These are phyloP conservation scores for Suillus sp. DNA, from an alignment of 768 basidiomycete genomes.

Conservation along the genomic window DNA sequence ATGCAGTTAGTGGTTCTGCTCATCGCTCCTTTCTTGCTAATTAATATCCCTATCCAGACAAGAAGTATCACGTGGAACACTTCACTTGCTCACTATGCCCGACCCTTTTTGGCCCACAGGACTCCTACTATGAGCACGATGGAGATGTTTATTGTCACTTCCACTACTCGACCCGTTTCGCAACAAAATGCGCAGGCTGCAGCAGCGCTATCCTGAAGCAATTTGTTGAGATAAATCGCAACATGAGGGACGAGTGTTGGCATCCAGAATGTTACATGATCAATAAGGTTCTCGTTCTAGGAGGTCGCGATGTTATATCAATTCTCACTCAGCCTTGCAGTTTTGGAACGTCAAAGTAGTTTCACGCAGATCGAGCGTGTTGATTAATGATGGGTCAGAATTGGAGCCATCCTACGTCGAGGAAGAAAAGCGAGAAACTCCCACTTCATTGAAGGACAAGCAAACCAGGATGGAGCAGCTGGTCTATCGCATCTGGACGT, in stretches of 20 bases:
- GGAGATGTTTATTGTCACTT: slow-evolving; percentile 99
- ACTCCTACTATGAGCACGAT: slow-evolving; percentile 98
- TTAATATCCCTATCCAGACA: slow-evolving; percentile 55
- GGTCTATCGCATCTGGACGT: slow-evolving; percentile 99
- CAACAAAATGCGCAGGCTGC: slow-evolving; percentile 98
- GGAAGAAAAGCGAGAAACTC: slow-evolving; percentile 81
- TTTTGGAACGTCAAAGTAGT: slow-evolving; percentile 99
- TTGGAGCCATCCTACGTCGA: slow-evolving; percentile 60
- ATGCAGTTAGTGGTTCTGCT: slow-evolving; percentile 69
- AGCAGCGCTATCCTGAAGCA: slow-evolving; percentile 97
- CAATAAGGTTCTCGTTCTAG: slow-evolving; percentile 72
- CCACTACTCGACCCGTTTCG: slow-evolving; percentile 98
- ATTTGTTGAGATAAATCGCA: slow-evolving; percentile 99
- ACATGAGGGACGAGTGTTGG: slow-evolving; percentile 99
- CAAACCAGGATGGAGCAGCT: slow-evolving; percentile 95
- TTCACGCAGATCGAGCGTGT: slow-evolving; percentile 69
- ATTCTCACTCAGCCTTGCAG: slow-evolving; percentile 40
- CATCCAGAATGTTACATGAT: slow-evolving; percentile 99
- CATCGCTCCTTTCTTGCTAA: slow-evolving; percentile 19
- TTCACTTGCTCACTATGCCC: slow-evolving; percentile 98
- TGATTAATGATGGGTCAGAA: slow-evolving; percentile 53
- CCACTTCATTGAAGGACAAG: slow-evolving; percentile 80
- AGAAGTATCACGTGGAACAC: slow-evolving; percentile 99
- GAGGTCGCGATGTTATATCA: slow-evolving; percentile 17
- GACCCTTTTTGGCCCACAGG: slow-evolving; percentile 94